These are phyloP conservation scores for Lachancea fermentati DNA, from an alignment of 805 yeast genomes.

Conservation along the genomic window DNA sequence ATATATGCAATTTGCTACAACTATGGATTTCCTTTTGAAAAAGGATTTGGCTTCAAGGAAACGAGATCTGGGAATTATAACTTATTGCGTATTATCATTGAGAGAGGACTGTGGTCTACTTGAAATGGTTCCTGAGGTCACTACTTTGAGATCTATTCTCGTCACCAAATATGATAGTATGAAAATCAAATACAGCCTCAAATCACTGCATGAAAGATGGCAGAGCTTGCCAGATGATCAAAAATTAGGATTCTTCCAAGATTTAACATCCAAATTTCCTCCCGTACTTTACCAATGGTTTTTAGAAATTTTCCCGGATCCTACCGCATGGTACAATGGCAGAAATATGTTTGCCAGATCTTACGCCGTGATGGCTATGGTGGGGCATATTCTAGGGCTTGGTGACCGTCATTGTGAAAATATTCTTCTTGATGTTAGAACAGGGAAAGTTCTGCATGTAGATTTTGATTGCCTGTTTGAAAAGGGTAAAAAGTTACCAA, in stretches of 20 bases:
- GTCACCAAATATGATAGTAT: constrained; percentile 38
- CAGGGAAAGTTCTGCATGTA: constrained; percentile 84
- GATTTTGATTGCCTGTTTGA: constrained; percentile 97
- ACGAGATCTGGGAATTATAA: constrained; percentile 62
- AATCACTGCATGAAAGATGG: constrained; percentile 24
- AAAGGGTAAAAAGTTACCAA: constrained; percentile 61
- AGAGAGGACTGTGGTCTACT: constrained; percentile 85
- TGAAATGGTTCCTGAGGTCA: constrained; percentile 78
- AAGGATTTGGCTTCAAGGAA: constrained; percentile 67
- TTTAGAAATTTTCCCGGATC: constrained; percentile 82
- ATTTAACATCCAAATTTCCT: constrained; percentile 36
- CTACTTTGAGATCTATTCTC: constrained; percentile 63
- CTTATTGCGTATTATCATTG: constrained; percentile 85
- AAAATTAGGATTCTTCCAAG: constrained; percentile 24
- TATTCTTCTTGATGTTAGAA: constrained; percentile 61
- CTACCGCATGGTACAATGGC: constrained; percentile 78
- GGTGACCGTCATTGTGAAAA: constrained; percentile 98
- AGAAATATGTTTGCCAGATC: constrained; percentile 71
- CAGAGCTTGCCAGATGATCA: constrained; percentile 20
- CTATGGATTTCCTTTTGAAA: constrained; percentile 68
- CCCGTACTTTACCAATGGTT: constrained; percentile 87
- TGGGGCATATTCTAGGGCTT: constrained; percentile 86
- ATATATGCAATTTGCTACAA: constrained; percentile 80
- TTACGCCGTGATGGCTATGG: constrained; percentile 94
- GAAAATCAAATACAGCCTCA: constrained; percentile 32